phyloP scores from a whole-genome alignment of 495 filamentous ascomycete species.

The Pyronema omphalodes region DNA sequence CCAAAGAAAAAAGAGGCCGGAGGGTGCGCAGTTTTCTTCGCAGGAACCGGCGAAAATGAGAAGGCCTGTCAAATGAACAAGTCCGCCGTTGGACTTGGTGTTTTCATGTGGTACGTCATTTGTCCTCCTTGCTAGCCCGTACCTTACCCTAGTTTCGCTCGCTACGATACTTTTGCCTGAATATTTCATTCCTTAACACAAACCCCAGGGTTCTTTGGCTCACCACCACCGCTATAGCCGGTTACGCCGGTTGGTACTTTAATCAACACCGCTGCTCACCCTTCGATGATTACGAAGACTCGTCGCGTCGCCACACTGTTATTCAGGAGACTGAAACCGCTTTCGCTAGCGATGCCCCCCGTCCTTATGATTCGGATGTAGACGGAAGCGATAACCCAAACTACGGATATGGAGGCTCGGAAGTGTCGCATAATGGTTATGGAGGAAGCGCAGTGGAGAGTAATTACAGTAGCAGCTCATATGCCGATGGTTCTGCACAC shows the following conservation, averaged over 20 bases:
- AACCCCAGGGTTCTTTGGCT: slow-evolving; percentile 49
- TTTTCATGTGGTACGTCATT: slow-evolving; percentile 57
- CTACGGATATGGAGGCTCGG: background rate
- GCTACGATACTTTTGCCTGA: slow-evolving; percentile 7
- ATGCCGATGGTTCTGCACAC: slow-evolving; percentile 10
- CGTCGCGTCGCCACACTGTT: slow-evolving; percentile 9
- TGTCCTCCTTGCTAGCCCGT: background rate
- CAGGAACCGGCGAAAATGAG: slow-evolving; percentile 16
- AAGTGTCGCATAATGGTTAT: slow-evolving; percentile 2
- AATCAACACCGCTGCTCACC: slow-evolving; percentile 42
- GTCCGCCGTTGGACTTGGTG: slow-evolving; percentile 55
- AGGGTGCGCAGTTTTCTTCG: slow-evolving; percentile 14
- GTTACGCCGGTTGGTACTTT: slow-evolving; percentile 64
- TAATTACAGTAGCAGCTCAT: background rate
- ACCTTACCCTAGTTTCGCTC: background rate
- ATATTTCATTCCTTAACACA: background rate
- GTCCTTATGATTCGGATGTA: slow-evolving; percentile 9
- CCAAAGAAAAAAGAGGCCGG: slow-evolving; percentile 10
- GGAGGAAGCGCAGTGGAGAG: slow-evolving; percentile 10
- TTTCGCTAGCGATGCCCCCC: slow-evolving; percentile 18
- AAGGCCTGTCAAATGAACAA: slow-evolving; percentile 53
- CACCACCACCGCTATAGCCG: slow-evolving; percentile 51
- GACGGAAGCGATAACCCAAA: slow-evolving; percentile 10
- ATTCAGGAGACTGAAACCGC: slow-evolving; percentile 24
- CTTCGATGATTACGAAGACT: slow-evolving; percentile 14